phyloP scores from a whole-genome alignment of 495 filamentous ascomycete genomes.

The Penicillium argentinense region DNA sequence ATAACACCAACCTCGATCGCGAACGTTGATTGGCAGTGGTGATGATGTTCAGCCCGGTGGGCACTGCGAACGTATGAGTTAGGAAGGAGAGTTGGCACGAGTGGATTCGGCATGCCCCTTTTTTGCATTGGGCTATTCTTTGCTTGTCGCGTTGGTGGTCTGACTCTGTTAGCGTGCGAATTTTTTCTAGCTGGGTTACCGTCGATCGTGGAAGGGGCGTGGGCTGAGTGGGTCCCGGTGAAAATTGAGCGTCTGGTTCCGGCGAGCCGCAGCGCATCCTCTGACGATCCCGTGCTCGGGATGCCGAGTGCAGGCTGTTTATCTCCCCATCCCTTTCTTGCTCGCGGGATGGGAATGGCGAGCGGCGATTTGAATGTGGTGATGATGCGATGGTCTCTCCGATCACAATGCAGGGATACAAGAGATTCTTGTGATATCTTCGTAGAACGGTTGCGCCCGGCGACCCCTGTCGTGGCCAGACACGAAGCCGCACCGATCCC shows the following conservation, averaged over 20 bases:
- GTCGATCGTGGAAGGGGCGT: conserved; percentile 24
- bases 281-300: conserved; percentile 18
- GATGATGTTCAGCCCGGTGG: not conserved
- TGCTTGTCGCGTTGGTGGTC: conserved; percentile 1
- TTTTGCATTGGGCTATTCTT: conserved; percentile 3
- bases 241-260: conserved; percentile 19
- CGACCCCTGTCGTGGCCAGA: not conserved
- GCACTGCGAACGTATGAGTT: not conserved
- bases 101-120: conserved; percentile 6
- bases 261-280: conserved; percentile 3
- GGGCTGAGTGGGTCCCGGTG: conserved; percentile 16
- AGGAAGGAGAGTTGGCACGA: conserved; percentile 13
- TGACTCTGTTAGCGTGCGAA: conserved; percentile 7
- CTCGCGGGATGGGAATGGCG: no score
- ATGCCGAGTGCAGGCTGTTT: conserved; percentile 15
- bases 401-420: not conserved
- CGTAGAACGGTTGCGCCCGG: no score
- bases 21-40: not conserved
- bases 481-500: conserved; percentile 11
- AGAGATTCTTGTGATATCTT: no score
- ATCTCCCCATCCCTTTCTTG: not conserved
- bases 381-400: no score
- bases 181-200: conserved; percentile 15
- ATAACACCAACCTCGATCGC: not conserved
- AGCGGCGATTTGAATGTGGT: no score